phyloP scores from a whole-genome alignment of 2,329 filamentous ascomycete species.

The Cladobotryum protrusum region DNA sequence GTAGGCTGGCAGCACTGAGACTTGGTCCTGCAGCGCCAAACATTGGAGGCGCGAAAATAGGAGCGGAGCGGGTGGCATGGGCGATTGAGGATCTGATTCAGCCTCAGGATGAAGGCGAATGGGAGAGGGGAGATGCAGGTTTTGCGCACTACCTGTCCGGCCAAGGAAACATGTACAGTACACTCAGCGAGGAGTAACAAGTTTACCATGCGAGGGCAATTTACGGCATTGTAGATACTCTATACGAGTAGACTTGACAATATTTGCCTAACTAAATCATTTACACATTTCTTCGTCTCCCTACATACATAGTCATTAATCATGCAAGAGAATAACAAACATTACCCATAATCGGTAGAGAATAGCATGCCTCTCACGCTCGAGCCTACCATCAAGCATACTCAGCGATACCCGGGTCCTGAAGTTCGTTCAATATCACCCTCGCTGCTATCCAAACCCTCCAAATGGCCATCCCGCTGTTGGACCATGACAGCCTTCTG shows the following conservation, averaged over 20 bases:
- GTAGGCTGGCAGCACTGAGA: slow-evolving; percentile 59
- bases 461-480: slow-evolving; percentile 16
- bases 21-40: slow-evolving; percentile 69
- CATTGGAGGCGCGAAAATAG: slow-evolving; percentile 64
- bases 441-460: slow-evolving; percentile 6
- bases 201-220: neutral
- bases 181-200: neutral
- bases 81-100: slow-evolving; percentile 52
- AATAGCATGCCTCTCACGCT: too few relatives aligned
- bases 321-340: too few relatives aligned
- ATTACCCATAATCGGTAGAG: too few relatives aligned
- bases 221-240: neutral
- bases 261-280: too few relatives aligned
- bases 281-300: too few relatives aligned
- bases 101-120: slow-evolving; percentile 11
- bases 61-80: slow-evolving; percentile 69
- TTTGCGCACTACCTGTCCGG: slow-evolving; percentile 28
- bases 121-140: slow-evolving; percentile 9
- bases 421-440: neutral
- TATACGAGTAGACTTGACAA: too few relatives aligned
- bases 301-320: too few relatives aligned
- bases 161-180: slow-evolving; percentile 30
- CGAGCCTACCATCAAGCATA: too few relatives aligned
- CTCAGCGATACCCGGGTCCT: neutral
- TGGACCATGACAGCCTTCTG: slow-evolving; percentile 25